A percentile compares a stretch with the other conserved stretches of the same genome.
Conservation (phyloP, 2,329 filamentous ascomycete genomes). For the Cordyceps javanica region DNA sequence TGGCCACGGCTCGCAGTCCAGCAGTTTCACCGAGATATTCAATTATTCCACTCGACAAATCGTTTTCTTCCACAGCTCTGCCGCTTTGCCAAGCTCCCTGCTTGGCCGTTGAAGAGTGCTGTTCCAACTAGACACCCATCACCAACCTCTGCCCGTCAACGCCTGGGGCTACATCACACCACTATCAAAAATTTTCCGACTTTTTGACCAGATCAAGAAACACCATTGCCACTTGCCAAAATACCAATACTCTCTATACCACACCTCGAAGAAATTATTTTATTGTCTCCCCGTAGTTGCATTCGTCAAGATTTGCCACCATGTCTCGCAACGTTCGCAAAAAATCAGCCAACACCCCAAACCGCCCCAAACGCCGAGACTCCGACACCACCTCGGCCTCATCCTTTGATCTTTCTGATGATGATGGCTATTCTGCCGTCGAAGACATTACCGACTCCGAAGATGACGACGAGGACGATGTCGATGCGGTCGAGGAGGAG, state of each 20-base stretch:
- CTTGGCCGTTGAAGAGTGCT: neutral
- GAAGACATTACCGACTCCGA: constrained; percentile 74
- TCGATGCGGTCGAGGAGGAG: constrained; percentile 72
- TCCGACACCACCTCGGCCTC: constrained; percentile 48
- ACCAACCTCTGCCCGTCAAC: constrained; percentile 2
- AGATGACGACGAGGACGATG: constrained; percentile 72
- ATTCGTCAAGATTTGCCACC: constrained; percentile 15
- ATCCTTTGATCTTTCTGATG: constrained; percentile 55
- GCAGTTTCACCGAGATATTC: constrained; percentile 74
- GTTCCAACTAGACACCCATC: constrained; percentile 1
- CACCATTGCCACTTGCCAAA: neutral
- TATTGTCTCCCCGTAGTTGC: neutral
- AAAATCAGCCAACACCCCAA: constrained; percentile 40
- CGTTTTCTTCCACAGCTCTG: constrained; percentile 51
- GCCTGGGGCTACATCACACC: neutral
- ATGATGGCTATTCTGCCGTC: constrained; percentile 68
- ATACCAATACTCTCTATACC: neutral
- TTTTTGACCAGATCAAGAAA: neutral
- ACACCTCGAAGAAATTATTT: neutral
- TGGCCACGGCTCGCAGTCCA: constrained; percentile 66
- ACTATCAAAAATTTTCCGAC: neutral
- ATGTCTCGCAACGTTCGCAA: constrained; percentile 51
- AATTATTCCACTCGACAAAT: constrained; percentile 53
- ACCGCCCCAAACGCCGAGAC: constrained; percentile 40
- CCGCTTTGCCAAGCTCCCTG: constrained; percentile 21